Conservation (phyloP, 306 rosid species). For the Pyrus pyrifolia region DNA sequence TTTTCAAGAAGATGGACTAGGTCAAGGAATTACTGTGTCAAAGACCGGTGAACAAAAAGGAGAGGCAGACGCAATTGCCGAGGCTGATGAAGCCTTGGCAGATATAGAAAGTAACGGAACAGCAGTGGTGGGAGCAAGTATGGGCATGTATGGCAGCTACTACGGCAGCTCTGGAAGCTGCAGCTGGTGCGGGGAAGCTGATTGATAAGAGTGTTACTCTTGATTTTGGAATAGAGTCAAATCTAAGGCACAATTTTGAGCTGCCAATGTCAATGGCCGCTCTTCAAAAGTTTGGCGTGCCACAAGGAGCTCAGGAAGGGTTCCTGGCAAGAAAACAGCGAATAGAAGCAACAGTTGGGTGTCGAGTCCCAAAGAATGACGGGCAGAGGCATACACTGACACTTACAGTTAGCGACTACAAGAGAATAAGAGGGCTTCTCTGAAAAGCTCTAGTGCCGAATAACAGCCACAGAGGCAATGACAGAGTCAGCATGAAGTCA, state of each 20-base stretch:
- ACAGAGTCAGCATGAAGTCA: too few species aligned
- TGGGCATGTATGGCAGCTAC: constrained; percentile 69
- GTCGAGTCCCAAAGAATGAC: too few species aligned
- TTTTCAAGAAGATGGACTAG: constrained; percentile 98
- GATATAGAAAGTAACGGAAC: constrained; percentile 25
- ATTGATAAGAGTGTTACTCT: constrained; percentile 76
- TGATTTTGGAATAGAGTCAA: constrained; percentile 76
- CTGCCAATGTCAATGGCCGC: constrained; percentile 69
- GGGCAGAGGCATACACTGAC: too few species aligned
- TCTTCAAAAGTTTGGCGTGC: constrained; percentile 75
- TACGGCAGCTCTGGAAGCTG: constrained; percentile 78
- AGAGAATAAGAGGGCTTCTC: too few species aligned
- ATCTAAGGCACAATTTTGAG: constrained; percentile 69
- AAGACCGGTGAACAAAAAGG: constrained; percentile 42
- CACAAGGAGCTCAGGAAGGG: background rate
- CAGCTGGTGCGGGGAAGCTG: constrained; percentile 91
- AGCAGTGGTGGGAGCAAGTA: constrained; percentile 4
- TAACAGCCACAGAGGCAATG: too few species aligned
- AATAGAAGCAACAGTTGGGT: constrained; percentile 63
- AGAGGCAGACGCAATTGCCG: constrained; percentile 32
- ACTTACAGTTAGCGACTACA: too few species aligned
- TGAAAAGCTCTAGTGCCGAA: too few species aligned
- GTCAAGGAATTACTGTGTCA: constrained; percentile 72
- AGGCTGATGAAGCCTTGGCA: constrained; percentile 18
- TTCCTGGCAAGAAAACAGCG: constrained; percentile 52